phyloP scores from a whole-genome alignment of 345 rosid genomes.

The Nephelium lappaceum region DNA sequence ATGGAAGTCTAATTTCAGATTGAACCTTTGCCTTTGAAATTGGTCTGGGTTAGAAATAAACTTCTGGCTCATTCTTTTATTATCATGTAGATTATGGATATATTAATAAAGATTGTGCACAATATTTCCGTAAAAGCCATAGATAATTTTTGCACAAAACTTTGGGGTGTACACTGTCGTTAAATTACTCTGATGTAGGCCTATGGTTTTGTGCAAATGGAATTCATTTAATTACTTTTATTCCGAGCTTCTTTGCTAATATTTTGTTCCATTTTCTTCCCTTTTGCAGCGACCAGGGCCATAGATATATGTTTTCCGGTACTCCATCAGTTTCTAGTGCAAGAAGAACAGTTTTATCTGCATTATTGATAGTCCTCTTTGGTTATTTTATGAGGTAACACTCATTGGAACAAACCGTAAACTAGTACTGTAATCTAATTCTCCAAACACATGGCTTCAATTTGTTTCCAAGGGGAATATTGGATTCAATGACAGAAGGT shows the following conservation, averaged over 20 bases:
- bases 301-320: conserved; percentile 63
- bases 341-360: conserved; percentile 37
- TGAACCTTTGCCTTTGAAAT: background rate
- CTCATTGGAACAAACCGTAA: background rate
- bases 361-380: conserved; percentile 33
- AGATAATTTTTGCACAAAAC: background rate
- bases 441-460: background rate
- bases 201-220: background rate
- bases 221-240: background rate
- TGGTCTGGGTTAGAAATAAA: background rate
- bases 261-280: background rate
- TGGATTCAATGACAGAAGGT: background rate
- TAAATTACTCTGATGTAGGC: background rate
- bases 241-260: background rate
- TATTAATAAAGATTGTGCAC: background rate
- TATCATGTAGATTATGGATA: background rate
- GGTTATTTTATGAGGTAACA: conserved; percentile 35
- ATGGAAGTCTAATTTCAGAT: background rate
- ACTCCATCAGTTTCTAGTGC: conserved; percentile 29
- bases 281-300: conserved; percentile 72
- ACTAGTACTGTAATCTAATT: background rate
- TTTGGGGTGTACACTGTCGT: background rate
- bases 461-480: conserved; percentile 4
- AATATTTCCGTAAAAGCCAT: background rate
- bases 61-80: background rate